These are phyloP conservation scores for Quercus agrifolia DNA, from an alignment of 306 rosid species.

Conservation along the genomic window DNA sequence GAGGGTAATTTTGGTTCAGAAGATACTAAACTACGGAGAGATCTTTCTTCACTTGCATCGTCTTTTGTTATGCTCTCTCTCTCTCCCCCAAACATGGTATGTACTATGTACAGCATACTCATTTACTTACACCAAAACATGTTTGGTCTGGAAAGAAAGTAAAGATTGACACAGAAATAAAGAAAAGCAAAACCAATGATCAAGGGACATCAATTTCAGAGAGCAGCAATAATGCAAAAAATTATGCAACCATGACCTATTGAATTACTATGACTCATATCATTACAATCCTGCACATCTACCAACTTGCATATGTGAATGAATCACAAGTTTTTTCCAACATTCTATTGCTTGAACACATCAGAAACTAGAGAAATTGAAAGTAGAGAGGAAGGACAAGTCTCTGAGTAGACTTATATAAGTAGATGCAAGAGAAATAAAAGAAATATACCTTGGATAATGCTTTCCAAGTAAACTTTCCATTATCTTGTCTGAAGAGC, in stretches of 20 bases:
- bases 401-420: background rate
- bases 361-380: background rate
- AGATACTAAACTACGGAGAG: too few species aligned
- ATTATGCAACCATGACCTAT: background rate
- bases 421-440: background rate
- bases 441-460: conserved; percentile 61
- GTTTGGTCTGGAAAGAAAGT: background rate
- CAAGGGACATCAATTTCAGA: background rate
- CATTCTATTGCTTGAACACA: background rate
- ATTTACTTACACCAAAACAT: too few species aligned
- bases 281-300: background rate
- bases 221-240: background rate
- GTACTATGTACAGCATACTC: too few species aligned
- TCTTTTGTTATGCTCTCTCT: too few species aligned
- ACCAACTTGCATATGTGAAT: background rate
- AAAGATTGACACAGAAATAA: background rate
- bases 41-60: too few species aligned
- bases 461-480: conserved; percentile 80
- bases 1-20: too few species aligned
- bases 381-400: background rate
- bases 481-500: conserved; percentile 86
- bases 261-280: background rate
- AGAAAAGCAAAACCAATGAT: background rate
- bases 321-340: background rate
- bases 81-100: too few species aligned